phyloP scores from a whole-genome alignment of 1,139 yeast species.

The Candida frijolesensis region DNA sequence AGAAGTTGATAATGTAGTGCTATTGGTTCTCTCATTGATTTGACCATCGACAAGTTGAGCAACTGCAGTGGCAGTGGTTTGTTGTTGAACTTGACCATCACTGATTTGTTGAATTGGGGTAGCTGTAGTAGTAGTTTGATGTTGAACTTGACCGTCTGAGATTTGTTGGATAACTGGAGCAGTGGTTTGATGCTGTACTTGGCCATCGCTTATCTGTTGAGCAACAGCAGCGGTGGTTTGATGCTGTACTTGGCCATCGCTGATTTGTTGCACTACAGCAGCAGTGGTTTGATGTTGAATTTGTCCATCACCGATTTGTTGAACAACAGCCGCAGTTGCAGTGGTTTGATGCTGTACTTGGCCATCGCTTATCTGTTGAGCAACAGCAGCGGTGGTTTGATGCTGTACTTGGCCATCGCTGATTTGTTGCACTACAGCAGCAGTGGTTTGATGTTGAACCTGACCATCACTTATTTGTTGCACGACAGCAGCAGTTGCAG shows the following conservation, averaged over 20 bases:
- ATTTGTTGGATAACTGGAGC: constrained; percentile 40
- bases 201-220: constrained; percentile 42
- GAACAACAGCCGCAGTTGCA: constrained; percentile 24
- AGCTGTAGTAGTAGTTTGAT: constrained; percentile 33
- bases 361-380: constrained; percentile 35
- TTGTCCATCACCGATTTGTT: constrained; percentile 41
- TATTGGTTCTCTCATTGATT: constrained; percentile 10
- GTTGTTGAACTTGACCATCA: constrained; percentile 43
- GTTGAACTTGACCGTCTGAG: constrained; percentile 43
- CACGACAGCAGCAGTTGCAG: constrained; percentile 30
- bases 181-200: constrained; percentile 37
- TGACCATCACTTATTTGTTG: constrained; percentile 47
- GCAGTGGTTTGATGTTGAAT: constrained; percentile 34
- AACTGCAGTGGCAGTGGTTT: constrained; percentile 34
- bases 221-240: constrained; percentile 35
- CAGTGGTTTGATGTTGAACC: constrained; percentile 35
- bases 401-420: constrained; percentile 43
- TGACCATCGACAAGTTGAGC: too few species aligned
- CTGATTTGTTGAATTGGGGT: constrained; percentile 36
- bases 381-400: constrained; percentile 30
- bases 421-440: constrained; percentile 40
- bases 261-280: constrained; percentile 36
- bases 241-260: constrained; percentile 44
- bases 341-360: constrained; percentile 35
- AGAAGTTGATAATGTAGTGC: too few species aligned